Percentiles rank a stretch among this genome's conserved stretches.
phyloP scores from a whole-genome alignment of 2,329 filamentous ascomycete species.

The Trichophyton equinum region DNA sequence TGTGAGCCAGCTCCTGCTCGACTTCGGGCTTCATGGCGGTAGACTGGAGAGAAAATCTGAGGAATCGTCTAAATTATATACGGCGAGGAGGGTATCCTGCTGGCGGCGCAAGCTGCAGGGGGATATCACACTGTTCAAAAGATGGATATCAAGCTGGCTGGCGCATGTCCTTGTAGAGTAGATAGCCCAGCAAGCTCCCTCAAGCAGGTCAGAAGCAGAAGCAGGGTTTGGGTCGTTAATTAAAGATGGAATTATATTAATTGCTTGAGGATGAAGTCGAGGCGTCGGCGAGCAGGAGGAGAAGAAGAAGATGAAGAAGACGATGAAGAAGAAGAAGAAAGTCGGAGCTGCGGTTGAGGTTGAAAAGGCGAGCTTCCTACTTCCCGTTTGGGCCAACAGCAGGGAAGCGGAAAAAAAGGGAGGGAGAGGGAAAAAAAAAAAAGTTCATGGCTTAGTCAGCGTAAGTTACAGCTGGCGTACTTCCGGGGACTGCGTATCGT shows the following conservation, averaged over 20 bases:
- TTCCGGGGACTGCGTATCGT: background rate
- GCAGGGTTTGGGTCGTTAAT: background rate
- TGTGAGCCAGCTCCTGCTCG: constrained; percentile 98
- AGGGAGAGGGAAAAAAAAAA: background rate
- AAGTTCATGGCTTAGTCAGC: background rate
- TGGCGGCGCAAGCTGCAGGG: background rate
- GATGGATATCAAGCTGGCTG: background rate
- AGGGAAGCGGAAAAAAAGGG: background rate
- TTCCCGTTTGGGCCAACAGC: background rate
- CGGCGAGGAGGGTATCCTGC: background rate
- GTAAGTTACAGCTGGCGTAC: background rate
- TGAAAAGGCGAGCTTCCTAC: constrained; percentile 9
- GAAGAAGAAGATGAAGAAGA: constrained; percentile 7
- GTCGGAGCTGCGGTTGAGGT: constrained; percentile 9
- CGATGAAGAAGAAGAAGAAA: constrained; percentile 11
- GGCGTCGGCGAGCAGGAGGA: constrained; percentile 6
- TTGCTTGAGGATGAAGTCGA: constrained; percentile 7
- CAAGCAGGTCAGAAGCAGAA: background rate
- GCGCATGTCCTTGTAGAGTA: background rate
- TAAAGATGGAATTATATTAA: background rate
- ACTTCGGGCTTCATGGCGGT: constrained; percentile 86
- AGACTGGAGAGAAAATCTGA: background rate
- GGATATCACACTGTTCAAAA: background rate
- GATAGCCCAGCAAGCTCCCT: background rate
- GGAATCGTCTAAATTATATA: background rate